phyloP scores from a whole-genome alignment of 2,329 filamentous ascomycete genomes.

The Pseudonectria foliicola region DNA sequence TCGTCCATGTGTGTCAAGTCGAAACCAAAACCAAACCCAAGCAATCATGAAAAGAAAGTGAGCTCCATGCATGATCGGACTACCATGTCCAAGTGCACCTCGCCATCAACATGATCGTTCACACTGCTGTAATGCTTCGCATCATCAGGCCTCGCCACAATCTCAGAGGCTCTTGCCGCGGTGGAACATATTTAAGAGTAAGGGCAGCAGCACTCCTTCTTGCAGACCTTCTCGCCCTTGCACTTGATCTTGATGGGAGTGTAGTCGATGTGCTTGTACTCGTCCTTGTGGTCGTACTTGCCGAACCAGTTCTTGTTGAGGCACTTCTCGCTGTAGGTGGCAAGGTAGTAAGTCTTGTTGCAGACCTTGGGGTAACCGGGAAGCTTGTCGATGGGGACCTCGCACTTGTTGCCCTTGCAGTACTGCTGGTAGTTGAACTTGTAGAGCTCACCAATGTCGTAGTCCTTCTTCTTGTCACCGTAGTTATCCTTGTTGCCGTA shows the following conservation, averaged over 20 bases:
- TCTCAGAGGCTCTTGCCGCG: too few species aligned
- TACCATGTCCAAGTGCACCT: too few species aligned
- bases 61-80: too few species aligned
- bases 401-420: constrained; percentile 13
- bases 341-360: constrained; percentile 9
- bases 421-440: constrained; percentile 14
- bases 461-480: constrained; percentile 1
- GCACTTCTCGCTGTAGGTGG: constrained; percentile 9
- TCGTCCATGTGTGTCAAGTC: too few species aligned
- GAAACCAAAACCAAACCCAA: too few species aligned
- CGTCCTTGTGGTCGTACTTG: constrained; percentile 6
- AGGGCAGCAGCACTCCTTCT: constrained; percentile 10
- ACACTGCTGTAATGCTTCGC: too few species aligned
- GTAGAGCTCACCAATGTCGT: neutral
- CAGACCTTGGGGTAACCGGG: constrained; percentile 10
- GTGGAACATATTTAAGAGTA: neutral
- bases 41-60: too few species aligned
- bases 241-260: constrained; percentile 7
- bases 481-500: constrained; percentile 9
- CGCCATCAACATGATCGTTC: too few species aligned
- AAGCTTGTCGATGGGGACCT: constrained; percentile 11
- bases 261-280: constrained; percentile 7
- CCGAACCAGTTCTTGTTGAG: constrained; percentile 1
- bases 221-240: constrained; percentile 9
- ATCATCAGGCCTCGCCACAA: too few species aligned